Evolutionary conservation across 345 rosid genomes (phyloP).

Genomic region (Citrus medica): DNA sequence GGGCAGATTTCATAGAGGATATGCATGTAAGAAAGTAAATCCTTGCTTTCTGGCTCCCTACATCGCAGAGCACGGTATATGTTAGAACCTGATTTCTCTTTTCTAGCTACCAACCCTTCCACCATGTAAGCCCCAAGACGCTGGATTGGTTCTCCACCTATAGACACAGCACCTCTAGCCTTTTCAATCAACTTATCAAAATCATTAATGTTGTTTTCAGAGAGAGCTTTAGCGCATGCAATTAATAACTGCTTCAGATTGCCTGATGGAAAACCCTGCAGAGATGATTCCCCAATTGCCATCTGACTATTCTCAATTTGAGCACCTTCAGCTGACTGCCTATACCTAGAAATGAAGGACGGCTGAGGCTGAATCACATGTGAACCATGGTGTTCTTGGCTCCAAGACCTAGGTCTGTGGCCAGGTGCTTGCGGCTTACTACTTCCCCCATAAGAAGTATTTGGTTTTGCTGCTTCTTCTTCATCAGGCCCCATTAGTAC

Average conservation of each 20-base stretch:
- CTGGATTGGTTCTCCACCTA: conserved; percentile 53
- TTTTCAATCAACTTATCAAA: conserved; percentile 43
- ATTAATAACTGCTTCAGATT: conserved; percentile 50
- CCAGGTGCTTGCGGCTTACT: conserved; percentile 27
- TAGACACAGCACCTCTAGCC: conserved; percentile 48
- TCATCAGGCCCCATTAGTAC: conserved; percentile 51
- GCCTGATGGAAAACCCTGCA: conserved; percentile 26
- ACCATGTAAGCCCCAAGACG: conserved; percentile 76
- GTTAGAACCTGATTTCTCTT: conserved; percentile 42
- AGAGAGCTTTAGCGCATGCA: conserved; percentile 55
- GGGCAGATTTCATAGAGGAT: conserved; percentile 70
- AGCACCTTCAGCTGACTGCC: conserved; percentile 27
- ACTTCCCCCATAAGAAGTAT: conserved; percentile 18
- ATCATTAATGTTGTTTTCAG: conserved; percentile 36
- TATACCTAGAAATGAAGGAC: conserved; percentile 23
- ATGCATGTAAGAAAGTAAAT: conserved; percentile 60
- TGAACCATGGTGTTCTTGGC: conserved; percentile 27
- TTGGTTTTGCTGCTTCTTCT: conserved; percentile 20
- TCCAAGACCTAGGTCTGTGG: conserved; percentile 29
- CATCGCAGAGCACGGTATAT: conserved; percentile 50
- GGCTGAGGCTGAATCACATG: conserved; percentile 30
- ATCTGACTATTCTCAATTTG: conserved; percentile 34
- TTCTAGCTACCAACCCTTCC: conserved; percentile 65
- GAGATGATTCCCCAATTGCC: conserved; percentile 17
- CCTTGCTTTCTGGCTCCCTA: conserved; percentile 61